These are phyloP conservation scores for Suillus brevipes DNA, from an alignment of 768 basidiomycete genomes.

Conservation along the genomic window DNA sequence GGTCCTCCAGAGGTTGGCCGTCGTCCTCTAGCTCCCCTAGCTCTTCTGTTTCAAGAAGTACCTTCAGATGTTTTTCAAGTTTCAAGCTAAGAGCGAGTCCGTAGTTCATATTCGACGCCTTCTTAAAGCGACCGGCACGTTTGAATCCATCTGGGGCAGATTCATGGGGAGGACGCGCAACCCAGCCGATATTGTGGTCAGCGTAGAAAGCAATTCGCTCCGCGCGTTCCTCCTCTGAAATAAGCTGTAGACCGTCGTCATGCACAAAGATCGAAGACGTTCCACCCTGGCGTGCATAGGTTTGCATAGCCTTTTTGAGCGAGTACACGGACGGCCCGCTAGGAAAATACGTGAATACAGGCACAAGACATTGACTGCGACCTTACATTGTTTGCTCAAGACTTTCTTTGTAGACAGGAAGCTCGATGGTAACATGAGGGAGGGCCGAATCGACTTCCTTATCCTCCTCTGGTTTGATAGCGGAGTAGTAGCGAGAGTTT, in stretches of 20 bases:
- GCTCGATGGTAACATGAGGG: conserved; percentile 76
- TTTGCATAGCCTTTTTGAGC: conserved; percentile 82
- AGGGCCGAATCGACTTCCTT: conserved; percentile 61
- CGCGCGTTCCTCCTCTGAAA: conserved; percentile 58
- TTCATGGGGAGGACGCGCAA: conserved; percentile 73
- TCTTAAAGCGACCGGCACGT: conserved; percentile 82
- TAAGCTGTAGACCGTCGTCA: conserved; percentile 70
- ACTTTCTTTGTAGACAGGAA: conserved; percentile 90
- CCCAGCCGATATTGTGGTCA: conserved; percentile 73
- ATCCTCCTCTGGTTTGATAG: conserved; percentile 59
- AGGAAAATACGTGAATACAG: background rate
- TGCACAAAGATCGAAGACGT: conserved; percentile 74
- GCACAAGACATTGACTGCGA: background rate
- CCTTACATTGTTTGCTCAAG: conserved; percentile 80
- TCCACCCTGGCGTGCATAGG: conserved; percentile 83
- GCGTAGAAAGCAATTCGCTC: conserved; percentile 70
- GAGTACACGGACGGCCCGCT: conserved; percentile 72
- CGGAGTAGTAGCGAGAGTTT: conserved; percentile 83
- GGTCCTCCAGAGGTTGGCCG: conserved; percentile 60
- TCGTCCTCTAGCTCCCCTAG: conserved; percentile 35
- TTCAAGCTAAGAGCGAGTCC: conserved; percentile 52
- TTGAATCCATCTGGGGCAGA: conserved; percentile 48
- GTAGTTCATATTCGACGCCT: conserved; percentile 87
- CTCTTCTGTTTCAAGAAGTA: conserved; percentile 45
- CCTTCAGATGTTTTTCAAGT: conserved; percentile 48